Conservation (phyloP, 2,329 filamentous ascomycete genomes). For the Macrophomina tecta region DNA sequence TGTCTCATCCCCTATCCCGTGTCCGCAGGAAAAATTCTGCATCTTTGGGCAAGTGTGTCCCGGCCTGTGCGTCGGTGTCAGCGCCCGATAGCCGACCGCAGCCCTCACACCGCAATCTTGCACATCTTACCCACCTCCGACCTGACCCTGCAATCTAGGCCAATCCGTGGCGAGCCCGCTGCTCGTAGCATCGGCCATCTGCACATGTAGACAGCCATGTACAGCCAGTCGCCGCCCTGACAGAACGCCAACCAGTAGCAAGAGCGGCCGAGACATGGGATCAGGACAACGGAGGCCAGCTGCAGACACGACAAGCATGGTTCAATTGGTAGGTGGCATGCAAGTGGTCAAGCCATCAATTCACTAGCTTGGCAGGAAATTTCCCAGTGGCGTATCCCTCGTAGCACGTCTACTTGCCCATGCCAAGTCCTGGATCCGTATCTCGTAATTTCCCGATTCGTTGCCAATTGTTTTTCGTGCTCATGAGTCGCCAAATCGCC, state of each 20-base stretch:
- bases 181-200: not conserved
- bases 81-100: conserved; percentile 2
- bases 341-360: no score
- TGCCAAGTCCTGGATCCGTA: no score
- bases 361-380: not conserved
- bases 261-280: no score
- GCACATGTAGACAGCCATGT: not conserved
- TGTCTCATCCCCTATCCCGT: not conserved
- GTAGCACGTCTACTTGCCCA: not conserved
- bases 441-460: not conserved
- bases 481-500: not conserved
- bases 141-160: no score
- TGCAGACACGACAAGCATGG: no score
- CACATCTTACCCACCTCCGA: not conserved
- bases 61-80: not conserved
- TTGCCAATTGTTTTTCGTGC: not conserved
- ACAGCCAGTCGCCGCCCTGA: no score
- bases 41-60: not conserved
- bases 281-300: no score
- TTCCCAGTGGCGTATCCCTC: not conserved
- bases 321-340: no score
- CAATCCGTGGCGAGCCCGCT: not conserved
- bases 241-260: no score
- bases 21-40: not conserved
- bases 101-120: conserved; percentile 11